Evolutionary conservation across 2,329 filamentous ascomycete species (phyloP).

Genomic region (Rhinocladiella similis): DNA sequence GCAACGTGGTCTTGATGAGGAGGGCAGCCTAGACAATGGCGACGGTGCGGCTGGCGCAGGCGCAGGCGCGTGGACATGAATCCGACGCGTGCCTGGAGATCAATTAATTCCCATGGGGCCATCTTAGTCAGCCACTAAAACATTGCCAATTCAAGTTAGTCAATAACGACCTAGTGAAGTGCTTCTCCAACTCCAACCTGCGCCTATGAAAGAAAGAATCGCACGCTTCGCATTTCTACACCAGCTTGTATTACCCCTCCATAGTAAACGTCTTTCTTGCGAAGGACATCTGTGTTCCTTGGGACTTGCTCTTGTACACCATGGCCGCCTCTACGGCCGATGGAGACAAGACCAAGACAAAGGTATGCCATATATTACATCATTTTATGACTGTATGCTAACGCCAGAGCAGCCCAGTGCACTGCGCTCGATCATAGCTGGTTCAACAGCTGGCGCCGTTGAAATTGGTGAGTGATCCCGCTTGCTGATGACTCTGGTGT

Average conservation of each 20-base stretch:
- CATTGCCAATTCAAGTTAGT: background rate
- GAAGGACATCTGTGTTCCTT: background rate
- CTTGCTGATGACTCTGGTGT: background rate
- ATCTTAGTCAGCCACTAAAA: background rate
- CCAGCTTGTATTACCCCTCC: background rate
- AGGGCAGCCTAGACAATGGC: background rate
- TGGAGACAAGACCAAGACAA: constrained; percentile 15
- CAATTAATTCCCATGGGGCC: background rate
- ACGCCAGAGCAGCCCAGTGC: constrained; percentile 61
- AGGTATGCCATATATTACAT: constrained; percentile 5
- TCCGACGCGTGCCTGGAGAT: background rate
- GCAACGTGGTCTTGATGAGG: background rate
- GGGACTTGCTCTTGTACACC: background rate
- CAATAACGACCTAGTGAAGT: too few species aligned
- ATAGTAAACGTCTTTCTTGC: background rate
- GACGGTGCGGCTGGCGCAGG: background rate
- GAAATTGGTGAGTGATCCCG: constrained; percentile 70
- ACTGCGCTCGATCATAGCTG: constrained; percentile 85
- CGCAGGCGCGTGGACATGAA: background rate
- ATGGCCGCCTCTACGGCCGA: constrained; percentile 19
- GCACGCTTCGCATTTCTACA: too few species aligned
- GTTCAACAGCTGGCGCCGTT: constrained; percentile 88
- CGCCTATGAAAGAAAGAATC: too few species aligned
- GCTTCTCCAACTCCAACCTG: too few species aligned
- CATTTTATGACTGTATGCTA: background rate